Conservation (phyloP, 176 grass and related monocot species). For the Aegilops umbellulata region DNA sequence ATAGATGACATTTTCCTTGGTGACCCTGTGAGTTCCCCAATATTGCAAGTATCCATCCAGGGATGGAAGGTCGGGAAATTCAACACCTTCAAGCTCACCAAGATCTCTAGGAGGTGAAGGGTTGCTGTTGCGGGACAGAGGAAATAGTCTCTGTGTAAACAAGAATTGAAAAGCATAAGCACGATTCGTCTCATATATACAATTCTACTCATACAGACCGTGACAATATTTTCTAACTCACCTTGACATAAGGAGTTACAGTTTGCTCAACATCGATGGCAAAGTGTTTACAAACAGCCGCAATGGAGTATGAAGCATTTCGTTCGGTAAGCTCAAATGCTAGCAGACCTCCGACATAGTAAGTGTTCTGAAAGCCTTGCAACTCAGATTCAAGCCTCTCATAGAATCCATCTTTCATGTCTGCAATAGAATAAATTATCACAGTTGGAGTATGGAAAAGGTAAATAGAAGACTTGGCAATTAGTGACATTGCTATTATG, state of each 20-base stretch:
- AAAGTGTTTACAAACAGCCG: constrained; percentile 61
- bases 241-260: constrained; percentile 65
- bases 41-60: constrained; percentile 66
- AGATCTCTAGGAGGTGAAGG: constrained; percentile 54
- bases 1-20: constrained; percentile 44
- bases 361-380: constrained; percentile 83
- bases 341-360: constrained; percentile 71
- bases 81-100: constrained; percentile 59
- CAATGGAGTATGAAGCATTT: constrained; percentile 63
- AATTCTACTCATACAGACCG: not conserved
- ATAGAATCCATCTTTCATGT: constrained; percentile 69
- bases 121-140: constrained; percentile 35
- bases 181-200: not conserved
- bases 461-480: constrained; percentile 3
- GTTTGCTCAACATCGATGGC: constrained; percentile 36
- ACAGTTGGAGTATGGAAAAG: constrained; percentile 21
- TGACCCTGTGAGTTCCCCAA: constrained; percentile 62
- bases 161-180: constrained; percentile 27
- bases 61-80: constrained; percentile 54
- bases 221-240: constrained; percentile 22
- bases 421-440: constrained; percentile 41
- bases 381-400: constrained; percentile 58
- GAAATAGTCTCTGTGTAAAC: constrained; percentile 66
- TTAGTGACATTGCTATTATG: not conserved
- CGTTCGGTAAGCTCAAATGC: constrained; percentile 79